Evolutionary conservation across 768 basidiomycete species (phyloP).

Genomic region (Psilocybe subaeruginosa): DNA sequence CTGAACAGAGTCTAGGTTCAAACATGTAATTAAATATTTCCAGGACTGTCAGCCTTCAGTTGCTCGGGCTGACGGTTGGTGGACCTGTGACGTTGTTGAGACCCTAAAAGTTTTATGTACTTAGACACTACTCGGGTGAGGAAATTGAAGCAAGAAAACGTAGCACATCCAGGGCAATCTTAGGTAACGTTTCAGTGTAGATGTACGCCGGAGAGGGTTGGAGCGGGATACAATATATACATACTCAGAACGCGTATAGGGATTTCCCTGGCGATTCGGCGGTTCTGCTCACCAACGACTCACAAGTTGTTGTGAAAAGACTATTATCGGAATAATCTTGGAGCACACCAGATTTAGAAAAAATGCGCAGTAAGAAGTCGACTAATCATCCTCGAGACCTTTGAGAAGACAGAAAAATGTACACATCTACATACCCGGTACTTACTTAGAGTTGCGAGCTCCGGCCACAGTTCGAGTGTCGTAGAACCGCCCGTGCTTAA

Average conservation of each 20-base stretch:
- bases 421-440: neutral
- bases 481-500: neutral
- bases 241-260: conserved; percentile 1
- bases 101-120: neutral
- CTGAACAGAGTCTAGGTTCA: neutral
- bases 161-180: neutral
- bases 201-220: neutral
- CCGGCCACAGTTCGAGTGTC: neutral
- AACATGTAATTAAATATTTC: neutral
- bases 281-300: neutral
- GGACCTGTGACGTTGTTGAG: neutral
- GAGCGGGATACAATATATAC: neutral
- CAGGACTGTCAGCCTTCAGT: neutral
- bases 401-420: neutral
- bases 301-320: neutral
- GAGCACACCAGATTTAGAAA: neutral
- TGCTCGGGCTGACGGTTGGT: neutral
- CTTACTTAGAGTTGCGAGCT: neutral
- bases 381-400: neutral
- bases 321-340: conserved; percentile 1
- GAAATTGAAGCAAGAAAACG: neutral
- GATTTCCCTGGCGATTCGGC: neutral
- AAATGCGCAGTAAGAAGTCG: neutral
- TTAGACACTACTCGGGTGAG: neutral
- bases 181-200: neutral